Conservation (phyloP, 2,329 filamentous ascomycete genomes). For the Fusarium sp. region DNA sequence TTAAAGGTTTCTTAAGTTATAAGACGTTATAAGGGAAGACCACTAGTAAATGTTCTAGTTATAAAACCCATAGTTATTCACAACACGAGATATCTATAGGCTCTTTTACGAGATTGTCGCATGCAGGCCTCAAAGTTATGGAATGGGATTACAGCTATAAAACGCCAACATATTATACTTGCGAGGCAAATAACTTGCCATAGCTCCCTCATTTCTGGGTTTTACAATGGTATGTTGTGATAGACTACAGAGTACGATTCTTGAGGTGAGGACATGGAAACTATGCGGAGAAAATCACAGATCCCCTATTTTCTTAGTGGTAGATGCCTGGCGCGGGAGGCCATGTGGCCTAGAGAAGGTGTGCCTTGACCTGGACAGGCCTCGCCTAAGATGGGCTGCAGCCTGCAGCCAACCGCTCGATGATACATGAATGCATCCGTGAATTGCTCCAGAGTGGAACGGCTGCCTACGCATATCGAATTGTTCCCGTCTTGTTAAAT, state of each 20-base stretch:
- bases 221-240: slow-evolving; percentile 6
- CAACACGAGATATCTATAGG: neutral
- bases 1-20: neutral
- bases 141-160: neutral
- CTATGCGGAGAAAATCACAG: neutral
- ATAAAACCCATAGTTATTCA: neutral
- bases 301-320: slow-evolving; percentile 16
- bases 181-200: neutral
- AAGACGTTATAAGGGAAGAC: slow-evolving; percentile 10
- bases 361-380: slow-evolving; percentile 12
- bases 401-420: slow-evolving; percentile 33
- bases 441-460: neutral
- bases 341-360: slow-evolving; percentile 26
- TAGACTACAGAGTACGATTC: neutral
- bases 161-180: neutral
- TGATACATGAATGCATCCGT: slow-evolving; percentile 6
- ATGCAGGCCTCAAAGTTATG: neutral
- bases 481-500: slow-evolving; percentile 18
- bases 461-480: slow-evolving; percentile 26
- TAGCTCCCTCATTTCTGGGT: neutral
- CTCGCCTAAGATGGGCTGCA: slow-evolving; percentile 28
- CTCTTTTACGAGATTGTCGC: neutral
- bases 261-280: neutral
- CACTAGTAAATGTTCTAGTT: neutral
- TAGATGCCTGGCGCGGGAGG: slow-evolving; percentile 27